Percentiles rank a stretch among this genome's conserved stretches.
phyloP scores from a whole-genome alignment of 805 yeast species.

The Starmerella cellae region DNA sequence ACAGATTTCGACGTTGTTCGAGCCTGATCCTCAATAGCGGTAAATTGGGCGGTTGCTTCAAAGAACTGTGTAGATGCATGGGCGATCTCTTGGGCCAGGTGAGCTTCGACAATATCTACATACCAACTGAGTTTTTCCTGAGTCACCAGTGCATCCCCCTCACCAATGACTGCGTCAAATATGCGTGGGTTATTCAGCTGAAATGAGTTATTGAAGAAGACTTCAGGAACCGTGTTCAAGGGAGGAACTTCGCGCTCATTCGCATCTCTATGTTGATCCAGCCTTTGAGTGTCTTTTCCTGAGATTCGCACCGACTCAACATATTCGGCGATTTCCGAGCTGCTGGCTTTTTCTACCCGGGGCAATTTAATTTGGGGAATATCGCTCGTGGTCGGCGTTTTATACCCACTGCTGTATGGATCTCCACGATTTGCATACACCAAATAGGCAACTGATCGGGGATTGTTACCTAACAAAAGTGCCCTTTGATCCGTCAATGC shows the following conservation, averaged over 20 bases:
- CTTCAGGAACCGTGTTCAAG: conserved; percentile 44
- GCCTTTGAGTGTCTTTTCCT: background rate
- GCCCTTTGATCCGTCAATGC: conserved; percentile 3
- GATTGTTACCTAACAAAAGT: background rate
- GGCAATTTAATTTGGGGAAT: conserved; percentile 69
- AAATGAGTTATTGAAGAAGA: conserved; percentile 56
- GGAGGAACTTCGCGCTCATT: conserved; percentile 7
- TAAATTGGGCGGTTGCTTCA: conserved; percentile 67
- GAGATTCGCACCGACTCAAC: conserved; percentile 30
- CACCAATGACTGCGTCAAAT: conserved; percentile 61
- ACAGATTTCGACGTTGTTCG: conserved; percentile 31
- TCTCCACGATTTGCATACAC: conserved; percentile 35
- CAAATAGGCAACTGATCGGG: conserved; percentile 65
- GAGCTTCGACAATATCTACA: conserved; percentile 72
- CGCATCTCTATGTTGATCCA: background rate
- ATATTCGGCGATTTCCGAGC: conserved; percentile 35
- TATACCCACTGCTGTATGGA: conserved; percentile 33
- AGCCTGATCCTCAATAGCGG: conserved; percentile 36
- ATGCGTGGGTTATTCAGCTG: conserved; percentile 78
- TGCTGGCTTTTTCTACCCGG: conserved; percentile 36
- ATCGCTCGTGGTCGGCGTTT: conserved; percentile 59
- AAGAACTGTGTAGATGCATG: conserved; percentile 75
- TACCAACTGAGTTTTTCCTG: conserved; percentile 73
- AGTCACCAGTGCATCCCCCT: conserved; percentile 36
- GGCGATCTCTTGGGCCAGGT: conserved; percentile 69